phyloP scores from a whole-genome alignment of 306 rosid genomes.

The Prunus mume region DNA sequence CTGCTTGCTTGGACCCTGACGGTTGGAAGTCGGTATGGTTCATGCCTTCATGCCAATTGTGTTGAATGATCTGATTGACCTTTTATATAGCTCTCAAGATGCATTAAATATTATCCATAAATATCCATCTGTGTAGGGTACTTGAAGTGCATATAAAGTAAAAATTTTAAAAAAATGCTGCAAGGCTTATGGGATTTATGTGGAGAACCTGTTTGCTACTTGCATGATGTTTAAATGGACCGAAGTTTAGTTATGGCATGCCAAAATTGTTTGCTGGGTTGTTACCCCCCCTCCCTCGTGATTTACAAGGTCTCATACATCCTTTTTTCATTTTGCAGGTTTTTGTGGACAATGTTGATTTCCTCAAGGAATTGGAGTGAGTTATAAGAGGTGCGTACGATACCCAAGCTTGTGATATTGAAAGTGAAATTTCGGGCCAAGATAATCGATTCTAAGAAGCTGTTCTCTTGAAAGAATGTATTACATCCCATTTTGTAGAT shows the following conservation, averaged over 20 bases:
- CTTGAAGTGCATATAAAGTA: too few species aligned
- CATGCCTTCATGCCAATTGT: conserved; percentile 10
- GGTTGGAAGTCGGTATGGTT: conserved; percentile 93
- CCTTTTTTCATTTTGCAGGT: conserved; percentile 49
- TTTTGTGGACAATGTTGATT: conserved; percentile 89
- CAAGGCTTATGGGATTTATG: too few species aligned
- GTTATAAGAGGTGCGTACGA: conserved; percentile 1
- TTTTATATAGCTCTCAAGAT: neutral
- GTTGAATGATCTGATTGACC: conserved; percentile 2
- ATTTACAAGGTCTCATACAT: neutral
- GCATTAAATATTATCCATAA: too few species aligned
- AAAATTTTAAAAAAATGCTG: too few species aligned
- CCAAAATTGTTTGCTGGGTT: neutral
- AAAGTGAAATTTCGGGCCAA: conserved; percentile 28
- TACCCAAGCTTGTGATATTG: conserved; percentile 19
- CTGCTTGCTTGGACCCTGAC: conserved; percentile 90
- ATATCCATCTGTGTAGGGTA: too few species aligned
- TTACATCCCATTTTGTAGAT: conserved; percentile 57
- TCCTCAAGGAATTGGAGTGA: conserved; percentile 74
- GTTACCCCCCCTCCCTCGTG: neutral
- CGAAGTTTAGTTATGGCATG: too few species aligned
- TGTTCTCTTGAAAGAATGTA: conserved; percentile 23
- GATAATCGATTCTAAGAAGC: conserved; percentile 6
- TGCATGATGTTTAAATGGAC: too few species aligned
- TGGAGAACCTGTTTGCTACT: too few species aligned